Percentiles rank a stretch among this genome's conserved stretches.
phyloP scores from a whole-genome alignment of 2,329 filamentous ascomycete genomes.

The Emmonsiellopsis sp. region DNA sequence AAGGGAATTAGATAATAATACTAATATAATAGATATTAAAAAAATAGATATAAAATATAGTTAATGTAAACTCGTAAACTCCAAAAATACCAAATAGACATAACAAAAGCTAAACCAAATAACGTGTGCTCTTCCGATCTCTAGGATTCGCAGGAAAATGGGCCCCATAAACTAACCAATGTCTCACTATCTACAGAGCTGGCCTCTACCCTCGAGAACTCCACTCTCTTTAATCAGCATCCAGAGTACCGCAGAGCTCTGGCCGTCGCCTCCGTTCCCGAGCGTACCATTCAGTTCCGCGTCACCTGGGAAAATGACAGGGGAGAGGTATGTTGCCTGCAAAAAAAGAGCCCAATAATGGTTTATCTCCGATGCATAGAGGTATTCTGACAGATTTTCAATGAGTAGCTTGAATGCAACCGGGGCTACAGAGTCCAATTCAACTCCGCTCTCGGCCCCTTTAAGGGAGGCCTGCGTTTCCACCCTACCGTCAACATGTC shows the following conservation, averaged over 20 bases:
- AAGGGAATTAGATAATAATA: no score
- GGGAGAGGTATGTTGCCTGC: slow-evolving; percentile 38
- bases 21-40: no score
- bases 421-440: slow-evolving; percentile 94
- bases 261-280: slow-evolving; percentile 76
- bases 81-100: no score
- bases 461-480: slow-evolving; percentile 95
- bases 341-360: background rate
- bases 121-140: no score
- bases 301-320: slow-evolving; percentile 96
- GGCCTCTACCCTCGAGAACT: slow-evolving; percentile 86
- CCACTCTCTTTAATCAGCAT: slow-evolving; percentile 83
- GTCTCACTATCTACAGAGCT: slow-evolving; percentile 56
- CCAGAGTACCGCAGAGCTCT: slow-evolving; percentile 92
- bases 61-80: no score
- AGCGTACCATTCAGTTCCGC: slow-evolving; percentile 95
- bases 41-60: no score
- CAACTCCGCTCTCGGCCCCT: slow-evolving; percentile 94
- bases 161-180: background rate
- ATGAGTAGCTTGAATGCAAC: slow-evolving; percentile 68
- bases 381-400: background rate
- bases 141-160: slow-evolving; percentile 11
- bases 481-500: slow-evolving; percentile 66
- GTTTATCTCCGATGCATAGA: background rate
- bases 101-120: no score